Conservation (phyloP, 2,329 filamentous ascomycete species). For the Tolypocladium paradoxum region DNA sequence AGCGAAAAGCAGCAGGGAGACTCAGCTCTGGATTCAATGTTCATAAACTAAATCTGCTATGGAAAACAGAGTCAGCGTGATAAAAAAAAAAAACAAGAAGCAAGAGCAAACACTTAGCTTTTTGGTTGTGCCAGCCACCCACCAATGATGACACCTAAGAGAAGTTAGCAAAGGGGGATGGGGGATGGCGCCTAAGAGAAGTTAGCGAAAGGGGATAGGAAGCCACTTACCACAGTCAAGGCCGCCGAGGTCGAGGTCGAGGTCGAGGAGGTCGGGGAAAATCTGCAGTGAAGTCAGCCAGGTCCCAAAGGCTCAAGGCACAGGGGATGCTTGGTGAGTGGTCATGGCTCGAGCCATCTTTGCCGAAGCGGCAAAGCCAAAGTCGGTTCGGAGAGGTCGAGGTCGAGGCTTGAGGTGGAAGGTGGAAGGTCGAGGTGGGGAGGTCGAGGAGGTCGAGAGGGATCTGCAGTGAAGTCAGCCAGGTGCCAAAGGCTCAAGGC, state of each 20-base stretch:
- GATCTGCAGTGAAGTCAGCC: not conserved
- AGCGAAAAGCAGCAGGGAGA: not conserved
- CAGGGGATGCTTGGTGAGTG: not conserved
- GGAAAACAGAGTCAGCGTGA: not conserved
- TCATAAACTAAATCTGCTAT: not conserved
- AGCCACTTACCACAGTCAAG: not conserved
- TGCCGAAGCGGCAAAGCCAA: not conserved
- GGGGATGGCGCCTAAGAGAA: not conserved
- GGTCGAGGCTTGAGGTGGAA: not conserved
- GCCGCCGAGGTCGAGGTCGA: not conserved
- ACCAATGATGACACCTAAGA: not conserved
- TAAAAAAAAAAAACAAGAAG: not conserved
- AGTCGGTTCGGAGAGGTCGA: not conserved
- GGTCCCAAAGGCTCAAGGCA: not conserved
- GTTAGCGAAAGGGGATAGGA: not conserved
- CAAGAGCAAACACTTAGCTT: not conserved
- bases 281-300: not conserved
- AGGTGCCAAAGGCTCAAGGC: not conserved
- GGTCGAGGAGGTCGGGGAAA: not conserved
- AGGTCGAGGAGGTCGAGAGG: not conserved
- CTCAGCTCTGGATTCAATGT: not conserved
- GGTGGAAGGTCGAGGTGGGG: too few relatives aligned
- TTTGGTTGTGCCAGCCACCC: not conserved
- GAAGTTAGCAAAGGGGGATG: not conserved
- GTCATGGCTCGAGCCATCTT: not conserved